A percentile compares a stretch with the other conserved stretches of the same genome.
These are phyloP conservation scores for Aaosphaeria arxii DNA, from an alignment of 2,329 filamentous ascomycete species.

Conservation along the genomic window DNA sequence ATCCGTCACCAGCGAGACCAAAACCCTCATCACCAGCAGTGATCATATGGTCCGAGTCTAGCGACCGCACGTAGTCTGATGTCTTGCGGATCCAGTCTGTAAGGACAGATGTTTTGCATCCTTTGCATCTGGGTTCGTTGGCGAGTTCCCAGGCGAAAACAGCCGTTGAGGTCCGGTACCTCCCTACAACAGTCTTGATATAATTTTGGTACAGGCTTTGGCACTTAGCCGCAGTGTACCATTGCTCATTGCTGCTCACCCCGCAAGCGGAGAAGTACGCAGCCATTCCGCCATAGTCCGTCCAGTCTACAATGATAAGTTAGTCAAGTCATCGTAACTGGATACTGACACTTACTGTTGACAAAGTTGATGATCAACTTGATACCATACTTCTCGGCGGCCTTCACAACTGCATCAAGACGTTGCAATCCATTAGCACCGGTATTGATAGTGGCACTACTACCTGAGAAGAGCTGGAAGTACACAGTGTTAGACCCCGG, in stretches of 20 bases:
- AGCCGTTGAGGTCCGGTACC: slow-evolving; percentile 58
- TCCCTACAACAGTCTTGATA: slow-evolving; percentile 56
- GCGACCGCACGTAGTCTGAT: slow-evolving; percentile 61
- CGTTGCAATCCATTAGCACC: slow-evolving; percentile 61
- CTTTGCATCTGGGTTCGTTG: slow-evolving; percentile 64
- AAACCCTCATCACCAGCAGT: slow-evolving; percentile 64
- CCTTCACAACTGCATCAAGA: slow-evolving; percentile 61
- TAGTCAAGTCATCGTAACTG: background rate
- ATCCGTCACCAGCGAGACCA: slow-evolving; percentile 43
- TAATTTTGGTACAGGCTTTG: slow-evolving; percentile 60
- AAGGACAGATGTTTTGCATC: slow-evolving; percentile 57
- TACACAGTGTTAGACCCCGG: slow-evolving; percentile 47
- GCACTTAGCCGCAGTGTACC: slow-evolving; percentile 53
- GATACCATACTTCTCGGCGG: slow-evolving; percentile 58
- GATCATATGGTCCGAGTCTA: slow-evolving; percentile 61
- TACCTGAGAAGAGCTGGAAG: slow-evolving; percentile 54
- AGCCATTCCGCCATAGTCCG: slow-evolving; percentile 63
- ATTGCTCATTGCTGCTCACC: slow-evolving; percentile 48
- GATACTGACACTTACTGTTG: slow-evolving; percentile 44
- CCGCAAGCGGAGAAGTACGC: slow-evolving; percentile 58
- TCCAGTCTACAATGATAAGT: background rate
- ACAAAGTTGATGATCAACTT: slow-evolving; percentile 66
- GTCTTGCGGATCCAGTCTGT: slow-evolving; percentile 58
- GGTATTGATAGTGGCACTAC: slow-evolving; percentile 58
- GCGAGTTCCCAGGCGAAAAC: slow-evolving; percentile 67